Evolutionary conservation across 345 rosid species (phyloP).

Genomic region (Populus nigra): DNA sequence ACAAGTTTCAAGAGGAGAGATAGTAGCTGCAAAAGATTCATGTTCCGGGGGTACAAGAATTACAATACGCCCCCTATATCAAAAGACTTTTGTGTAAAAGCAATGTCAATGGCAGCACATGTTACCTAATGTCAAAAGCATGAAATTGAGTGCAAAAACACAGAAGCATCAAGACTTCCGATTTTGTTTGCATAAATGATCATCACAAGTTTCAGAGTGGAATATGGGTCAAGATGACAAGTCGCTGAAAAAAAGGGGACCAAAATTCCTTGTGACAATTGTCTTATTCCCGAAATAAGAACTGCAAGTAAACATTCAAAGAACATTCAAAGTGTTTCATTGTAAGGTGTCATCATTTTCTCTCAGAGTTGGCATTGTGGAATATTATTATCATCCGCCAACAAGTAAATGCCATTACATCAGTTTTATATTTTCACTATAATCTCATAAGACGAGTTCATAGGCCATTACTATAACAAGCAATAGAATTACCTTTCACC

Average conservation of each 20-base stretch:
- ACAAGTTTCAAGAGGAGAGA: background rate
- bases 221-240: background rate
- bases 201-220: background rate
- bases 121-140: background rate
- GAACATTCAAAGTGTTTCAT: background rate
- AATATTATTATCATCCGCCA: background rate
- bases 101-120: background rate
- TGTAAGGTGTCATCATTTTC: background rate
- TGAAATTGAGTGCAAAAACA: background rate
- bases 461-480: background rate
- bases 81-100: background rate
- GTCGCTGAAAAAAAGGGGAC: background rate
- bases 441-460: background rate
- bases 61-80: background rate
- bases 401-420: background rate
- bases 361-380: background rate
- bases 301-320: background rate
- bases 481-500: constrained; percentile 17
- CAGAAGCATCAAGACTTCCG: background rate
- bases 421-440: background rate
- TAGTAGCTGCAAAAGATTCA: background rate
- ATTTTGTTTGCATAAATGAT: background rate
- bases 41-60: background rate
- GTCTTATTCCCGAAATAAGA: background rate
- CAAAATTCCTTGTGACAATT: background rate